Evolutionary conservation across 2,329 filamentous ascomycete genomes (phyloP).

Genomic region (Monosporascus cannonballus): DNA sequence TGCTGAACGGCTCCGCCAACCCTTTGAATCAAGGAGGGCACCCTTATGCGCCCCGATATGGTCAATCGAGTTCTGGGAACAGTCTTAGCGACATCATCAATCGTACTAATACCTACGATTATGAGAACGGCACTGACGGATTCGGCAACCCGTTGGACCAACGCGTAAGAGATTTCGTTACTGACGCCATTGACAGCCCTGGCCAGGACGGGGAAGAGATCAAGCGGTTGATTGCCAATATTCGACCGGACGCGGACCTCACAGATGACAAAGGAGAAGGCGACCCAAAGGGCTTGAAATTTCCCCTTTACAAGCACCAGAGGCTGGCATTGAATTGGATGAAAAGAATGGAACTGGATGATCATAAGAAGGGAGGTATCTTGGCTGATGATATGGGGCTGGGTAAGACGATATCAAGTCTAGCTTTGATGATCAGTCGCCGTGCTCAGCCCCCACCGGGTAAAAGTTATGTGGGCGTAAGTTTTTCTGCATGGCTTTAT

Average conservation of each 20-base stretch:
- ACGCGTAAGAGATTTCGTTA: slow-evolving; percentile 26
- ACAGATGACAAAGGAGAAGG: slow-evolving; percentile 56
- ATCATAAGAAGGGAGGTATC: slow-evolving; percentile 70
- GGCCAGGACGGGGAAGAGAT: slow-evolving; percentile 55
- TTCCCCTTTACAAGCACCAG: slow-evolving; percentile 73
- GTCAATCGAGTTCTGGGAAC: slow-evolving; percentile 10
- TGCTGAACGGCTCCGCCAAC: slow-evolving; percentile 3
- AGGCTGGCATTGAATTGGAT: slow-evolving; percentile 73
- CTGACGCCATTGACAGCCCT: slow-evolving; percentile 32
- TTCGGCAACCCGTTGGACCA: slow-evolving; percentile 30
- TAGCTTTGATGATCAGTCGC: slow-evolving; percentile 63
- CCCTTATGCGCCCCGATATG: neutral
- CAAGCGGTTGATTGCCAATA: slow-evolving; percentile 63
- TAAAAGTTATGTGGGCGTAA: slow-evolving; percentile 36
- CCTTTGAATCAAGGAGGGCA: slow-evolving; percentile 16
- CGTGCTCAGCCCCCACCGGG: slow-evolving; percentile 40
- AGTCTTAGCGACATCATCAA: slow-evolving; percentile 30
- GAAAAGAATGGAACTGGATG: slow-evolving; percentile 64
- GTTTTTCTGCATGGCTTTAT: slow-evolving; percentile 1
- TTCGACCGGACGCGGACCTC: slow-evolving; percentile 64
- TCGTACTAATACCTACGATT: slow-evolving; percentile 33
- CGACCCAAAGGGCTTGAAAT: slow-evolving; percentile 63
- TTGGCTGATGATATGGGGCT: slow-evolving; percentile 79
- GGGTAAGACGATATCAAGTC: slow-evolving; percentile 77
- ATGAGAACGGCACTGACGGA: slow-evolving; percentile 26